Base-by-base conservation (phyloP, 805 yeast species). In the Tetrapisispora nanseiensis region DNA sequence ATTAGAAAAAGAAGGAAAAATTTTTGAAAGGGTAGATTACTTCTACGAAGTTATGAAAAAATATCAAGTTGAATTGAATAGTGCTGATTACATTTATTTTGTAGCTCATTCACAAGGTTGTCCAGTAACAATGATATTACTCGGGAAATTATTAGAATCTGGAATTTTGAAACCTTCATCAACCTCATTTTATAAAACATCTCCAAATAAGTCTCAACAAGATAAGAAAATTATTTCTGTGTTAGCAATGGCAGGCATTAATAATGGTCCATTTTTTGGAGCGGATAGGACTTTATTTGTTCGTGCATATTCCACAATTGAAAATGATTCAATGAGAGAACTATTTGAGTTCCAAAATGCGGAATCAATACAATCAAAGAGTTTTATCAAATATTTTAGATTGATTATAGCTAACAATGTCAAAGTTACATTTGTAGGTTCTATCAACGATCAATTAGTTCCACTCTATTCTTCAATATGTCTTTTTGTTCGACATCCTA, bases 71-170 rank as follows among this genome's bases (percentile, higher is more conserved):
- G 70, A 68, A 43, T 51, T 70, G 2, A 65, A 66, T 35, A 47
- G 68, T n/a, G 90, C 96, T 0, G 97, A 90, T 61, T 82, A 82
- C 48, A 76, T 90, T n/a, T 86, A 82, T 56, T 75, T 90, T 47
- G 96, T 96, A 1, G 80, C 95, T 1, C 98, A 90, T 62, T 89
- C 97, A 0, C 98, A 90, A 61, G 98, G 98, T 0, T 80, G 90
- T 37, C 97, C 95, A 0, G 97, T 92, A 0, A 76, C 95, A 0
- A 78, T 86, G 1, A 79, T 86, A 26, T 60, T 90, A 23, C 63
- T 87, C n/a, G 82, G 95, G 0, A 72, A 73, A 50, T 68, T 90
- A 33, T 72, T 90, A 11, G 82, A 76, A 48, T 70, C 74, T 29
- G 92, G 75, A 1, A 47, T 69, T 7, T 53, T 70, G 2, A 63